A percentile compares a stretch with the other conserved stretches of the same genome.
Evolutionary conservation across 2,329 filamentous ascomycete species (phyloP).

Genomic region (Thermoascus crustaceus): DNA sequence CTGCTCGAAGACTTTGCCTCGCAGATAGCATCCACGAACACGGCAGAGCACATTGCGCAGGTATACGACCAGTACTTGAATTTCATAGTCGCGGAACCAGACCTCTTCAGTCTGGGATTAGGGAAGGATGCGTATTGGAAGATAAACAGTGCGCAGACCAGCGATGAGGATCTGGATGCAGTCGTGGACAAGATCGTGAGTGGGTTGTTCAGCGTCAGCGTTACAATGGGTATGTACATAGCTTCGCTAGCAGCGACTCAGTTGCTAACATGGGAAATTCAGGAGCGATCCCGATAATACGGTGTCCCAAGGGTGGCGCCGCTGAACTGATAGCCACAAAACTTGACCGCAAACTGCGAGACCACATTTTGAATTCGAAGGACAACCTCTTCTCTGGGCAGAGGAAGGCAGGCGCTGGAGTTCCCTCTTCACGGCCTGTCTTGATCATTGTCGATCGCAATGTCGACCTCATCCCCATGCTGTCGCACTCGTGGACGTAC

Average conservation of each 20-base stretch:
- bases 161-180: slow-evolving; percentile 79
- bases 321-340: slow-evolving; percentile 92
- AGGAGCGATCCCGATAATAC: slow-evolving; percentile 90
- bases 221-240: slow-evolving; percentile 73
- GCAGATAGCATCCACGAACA: slow-evolving; percentile 74
- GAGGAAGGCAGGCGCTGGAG: slow-evolving; percentile 54
- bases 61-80: slow-evolving; percentile 96
- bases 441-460: slow-evolving; percentile 92
- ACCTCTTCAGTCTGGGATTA: slow-evolving; percentile 90
- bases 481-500: slow-evolving; percentile 93
- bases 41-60: slow-evolving; percentile 82
- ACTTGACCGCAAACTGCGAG: slow-evolving; percentile 87
- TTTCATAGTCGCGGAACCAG: slow-evolving; percentile 91
- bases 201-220: slow-evolving; percentile 92
- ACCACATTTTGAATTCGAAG: slow-evolving; percentile 95
- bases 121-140: slow-evolving; percentile 91
- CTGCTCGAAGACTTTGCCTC: slow-evolving; percentile 91
- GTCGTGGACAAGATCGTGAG: slow-evolving; percentile 88
- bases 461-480: slow-evolving; percentile 91
- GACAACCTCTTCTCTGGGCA: slow-evolving; percentile 81
- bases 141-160: slow-evolving; percentile 87
- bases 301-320: slow-evolving; percentile 84
- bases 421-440: slow-evolving; percentile 71
- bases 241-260: slow-evolving; percentile 1
- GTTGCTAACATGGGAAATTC: slow-evolving; percentile 3